Evolutionary conservation across 768 basidiomycete species (phyloP), one percentile per base, ranked within the genome.

Genomic region (Baorangia bicolor): DNA sequence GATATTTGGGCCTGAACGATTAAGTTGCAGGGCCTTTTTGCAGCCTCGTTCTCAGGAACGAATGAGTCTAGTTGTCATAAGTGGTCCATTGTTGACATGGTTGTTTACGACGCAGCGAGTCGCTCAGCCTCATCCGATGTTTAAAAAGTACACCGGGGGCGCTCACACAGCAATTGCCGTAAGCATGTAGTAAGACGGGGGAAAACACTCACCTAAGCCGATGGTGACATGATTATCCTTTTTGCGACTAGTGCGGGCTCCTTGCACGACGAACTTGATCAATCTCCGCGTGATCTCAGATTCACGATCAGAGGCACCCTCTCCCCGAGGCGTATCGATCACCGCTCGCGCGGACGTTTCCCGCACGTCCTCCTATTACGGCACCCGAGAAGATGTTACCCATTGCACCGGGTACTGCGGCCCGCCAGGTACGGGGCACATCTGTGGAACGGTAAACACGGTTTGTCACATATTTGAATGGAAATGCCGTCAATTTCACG

Each of bases 311-410:
- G 78, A 80, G 5, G 41, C 55, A 9, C 55, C 56, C 10, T 48
- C 65, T 4, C 73, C 75, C 47, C 67, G 66, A 20, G 77, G 75
- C 59, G 74, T 75, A 8, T 51, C 69, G 0, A 74, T 73, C 20
- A 78, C 79, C 0, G 52, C 69, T 5, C 68, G 75, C 20, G 71
- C 75, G 20, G 81, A 81, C 27, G 50, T 82, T 13, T 74, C 78
- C 31, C 74, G 79, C 33, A 63, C 66, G 5, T 67, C 74, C 21
- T 75, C 75, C 1, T 75, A 70, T 47, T 72, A 77, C 27, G 61
- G 66, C 39, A 73, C 72, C 53, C 75, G 78, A 20, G 10, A 38
- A 40, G 8, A 4, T 21, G 1, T 21, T 2, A 39, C 20, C 38
- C 31, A 13, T 33, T 33, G 13, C 21, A 39, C 38, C 12, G 20